Evolutionary conservation across 768 basidiomycete genomes (phyloP).

Genomic region (Candolleomyces aberdarensis): DNA sequence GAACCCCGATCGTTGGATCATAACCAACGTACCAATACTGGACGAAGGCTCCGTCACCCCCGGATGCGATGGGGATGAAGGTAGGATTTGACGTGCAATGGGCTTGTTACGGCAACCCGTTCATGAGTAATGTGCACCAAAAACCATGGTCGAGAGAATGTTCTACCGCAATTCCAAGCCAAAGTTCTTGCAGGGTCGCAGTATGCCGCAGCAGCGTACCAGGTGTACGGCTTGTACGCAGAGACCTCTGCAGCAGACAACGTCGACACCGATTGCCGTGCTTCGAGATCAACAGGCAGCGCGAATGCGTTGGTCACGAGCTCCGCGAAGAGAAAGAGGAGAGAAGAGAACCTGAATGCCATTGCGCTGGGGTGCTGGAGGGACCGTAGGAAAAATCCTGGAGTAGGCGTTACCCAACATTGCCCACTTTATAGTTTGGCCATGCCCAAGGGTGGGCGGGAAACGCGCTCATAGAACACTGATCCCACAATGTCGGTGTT

Average conservation of each 20-base stretch:
- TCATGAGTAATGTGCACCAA: neutral
- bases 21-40: constrained; percentile 49
- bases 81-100: constrained; percentile 6
- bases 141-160: neutral
- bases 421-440: too few relatives aligned
- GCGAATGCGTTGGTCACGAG: neutral
- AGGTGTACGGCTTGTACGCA: constrained; percentile 42
- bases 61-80: constrained; percentile 47
- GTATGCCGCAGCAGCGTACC: constrained; percentile 47
- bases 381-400: neutral
- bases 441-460: too few relatives aligned
- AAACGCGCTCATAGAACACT: too few relatives aligned
- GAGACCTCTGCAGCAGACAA: constrained; percentile 37
- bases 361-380: neutral
- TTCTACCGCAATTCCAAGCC: constrained; percentile 50
- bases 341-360: neutral
- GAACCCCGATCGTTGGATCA: constrained; percentile 29
- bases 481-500: too few relatives aligned
- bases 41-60: constrained; percentile 39
- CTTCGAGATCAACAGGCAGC: constrained; percentile 15
- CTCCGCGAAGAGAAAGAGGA: neutral
- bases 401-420: too few relatives aligned
- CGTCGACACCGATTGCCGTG: constrained; percentile 26
- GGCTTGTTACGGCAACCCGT: neutral
- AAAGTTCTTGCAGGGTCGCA: constrained; percentile 41